Percentiles rank a stretch among this genome's conserved stretches.
phyloP scores from a whole-genome alignment of 108 stramenopile genomes.

The Stephanodiscus triporus region DNA sequence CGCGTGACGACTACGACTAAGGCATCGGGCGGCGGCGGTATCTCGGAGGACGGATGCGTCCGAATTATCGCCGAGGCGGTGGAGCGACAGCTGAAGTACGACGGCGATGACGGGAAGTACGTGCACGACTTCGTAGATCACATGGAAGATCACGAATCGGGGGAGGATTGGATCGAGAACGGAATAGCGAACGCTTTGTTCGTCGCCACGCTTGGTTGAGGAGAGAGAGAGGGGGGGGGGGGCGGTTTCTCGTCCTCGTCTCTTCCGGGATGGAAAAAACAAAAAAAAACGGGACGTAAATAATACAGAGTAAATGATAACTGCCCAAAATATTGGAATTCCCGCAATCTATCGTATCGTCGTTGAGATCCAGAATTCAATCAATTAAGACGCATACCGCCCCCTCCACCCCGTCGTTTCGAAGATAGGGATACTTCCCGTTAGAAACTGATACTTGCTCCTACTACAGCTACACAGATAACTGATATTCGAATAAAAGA shows the following conservation, averaged over 20 bases:
- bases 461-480: too few relatives aligned
- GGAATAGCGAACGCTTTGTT: constrained; percentile 7
- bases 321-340: too few relatives aligned
- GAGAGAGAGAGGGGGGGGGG: neutral
- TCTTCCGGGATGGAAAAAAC: neutral
- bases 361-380: too few relatives aligned
- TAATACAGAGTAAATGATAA: too few relatives aligned
- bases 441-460: too few relatives aligned
- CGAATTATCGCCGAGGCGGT: neutral
- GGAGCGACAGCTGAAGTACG: neutral
- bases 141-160: constrained; percentile 19
- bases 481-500: too few relatives aligned
- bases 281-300: too few relatives aligned
- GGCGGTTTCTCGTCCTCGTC: neutral
- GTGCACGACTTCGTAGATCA: constrained; percentile 50
- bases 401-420: too few relatives aligned
- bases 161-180: constrained; percentile 45
- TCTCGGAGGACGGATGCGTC: neutral
- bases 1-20: neutral
- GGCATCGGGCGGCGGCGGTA: neutral
- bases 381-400: too few relatives aligned
- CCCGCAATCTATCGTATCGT: too few relatives aligned
- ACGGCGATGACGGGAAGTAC: neutral
- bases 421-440: too few relatives aligned
- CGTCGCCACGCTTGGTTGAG: neutral